phyloP scores from a whole-genome alignment of 2,329 filamentous ascomycete genomes.

The Fusarium sp. region DNA sequence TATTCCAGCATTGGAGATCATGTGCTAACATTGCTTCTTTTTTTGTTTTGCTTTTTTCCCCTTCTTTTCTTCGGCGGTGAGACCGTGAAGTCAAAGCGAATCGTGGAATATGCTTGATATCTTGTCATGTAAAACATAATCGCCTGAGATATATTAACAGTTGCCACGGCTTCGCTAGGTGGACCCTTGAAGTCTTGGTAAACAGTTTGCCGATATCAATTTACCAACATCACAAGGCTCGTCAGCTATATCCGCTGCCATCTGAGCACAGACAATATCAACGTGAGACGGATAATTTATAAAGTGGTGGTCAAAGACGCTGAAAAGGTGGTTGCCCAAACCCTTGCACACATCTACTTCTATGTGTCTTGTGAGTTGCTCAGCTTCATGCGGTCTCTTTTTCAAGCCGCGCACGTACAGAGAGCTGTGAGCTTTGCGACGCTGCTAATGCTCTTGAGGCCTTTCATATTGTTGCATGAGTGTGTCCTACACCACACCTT shows the following conservation, averaged over 20 bases:
- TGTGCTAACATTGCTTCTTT: not conserved
- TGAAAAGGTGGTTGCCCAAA: not conserved
- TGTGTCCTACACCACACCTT: conserved; percentile 12
- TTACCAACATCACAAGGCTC: conserved; percentile 23
- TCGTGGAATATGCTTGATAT: not conserved
- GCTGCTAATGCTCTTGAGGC: not conserved
- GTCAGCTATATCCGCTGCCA: conserved; percentile 15
- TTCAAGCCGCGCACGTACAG: not conserved
- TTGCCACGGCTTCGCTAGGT: not conserved
- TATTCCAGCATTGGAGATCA: conserved; percentile 1
- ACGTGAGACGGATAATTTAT: conserved; percentile 10
- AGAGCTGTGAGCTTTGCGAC: not conserved
- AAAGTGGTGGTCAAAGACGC: not conserved
- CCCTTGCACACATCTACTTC: conserved; percentile 2
- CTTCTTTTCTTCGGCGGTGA: not conserved
- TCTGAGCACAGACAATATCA: conserved; percentile 14
- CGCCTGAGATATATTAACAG: conserved; percentile 14
- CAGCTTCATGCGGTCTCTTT: conserved; percentile 13
- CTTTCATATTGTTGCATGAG: conserved; percentile 8
- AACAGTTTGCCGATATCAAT: conserved; percentile 35
- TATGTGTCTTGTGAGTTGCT: conserved; percentile 15
- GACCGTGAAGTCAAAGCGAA: not conserved
- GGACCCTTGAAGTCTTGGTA: conserved; percentile 9
- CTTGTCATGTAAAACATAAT: conserved; percentile 4
- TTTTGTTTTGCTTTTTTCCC: too few relatives aligned